A percentile compares a stretch with the other conserved stretches of the same genome.
phyloP scores from a whole-genome alignment of 2,329 filamentous ascomycete species.

The Cladosporium sp. region DNA sequence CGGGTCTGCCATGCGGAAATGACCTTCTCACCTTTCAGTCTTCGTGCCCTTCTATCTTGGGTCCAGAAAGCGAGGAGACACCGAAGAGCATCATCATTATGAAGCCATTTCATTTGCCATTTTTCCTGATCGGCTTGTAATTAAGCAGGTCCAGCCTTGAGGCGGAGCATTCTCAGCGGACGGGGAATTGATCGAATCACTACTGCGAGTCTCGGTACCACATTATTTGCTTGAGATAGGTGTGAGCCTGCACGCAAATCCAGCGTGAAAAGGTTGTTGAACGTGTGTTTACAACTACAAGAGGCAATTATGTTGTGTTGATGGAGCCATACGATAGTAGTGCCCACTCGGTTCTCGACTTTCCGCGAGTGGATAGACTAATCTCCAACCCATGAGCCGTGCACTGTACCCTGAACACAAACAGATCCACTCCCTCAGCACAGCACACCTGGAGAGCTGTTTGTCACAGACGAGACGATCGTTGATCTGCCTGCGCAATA shows the following conservation, averaged over 20 bases:
- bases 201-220: neutral
- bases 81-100: neutral
- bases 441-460: neutral
- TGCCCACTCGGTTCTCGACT: neutral
- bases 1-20: neutral
- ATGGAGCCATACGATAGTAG: neutral
- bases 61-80: neutral
- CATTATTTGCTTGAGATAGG: neutral
- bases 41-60: neutral
- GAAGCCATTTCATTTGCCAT: no score
- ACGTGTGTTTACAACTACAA: neutral
- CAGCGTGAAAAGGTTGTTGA: neutral
- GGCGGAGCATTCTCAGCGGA: neutral
- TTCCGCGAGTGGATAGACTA: neutral
- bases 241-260: neutral
- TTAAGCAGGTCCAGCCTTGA: neutral
- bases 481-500: neutral
- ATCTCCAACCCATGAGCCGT: slow-evolving; percentile 11
- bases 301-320: neutral
- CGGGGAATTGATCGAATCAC: neutral
- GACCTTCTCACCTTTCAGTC: neutral
- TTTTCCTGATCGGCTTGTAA: neutral
- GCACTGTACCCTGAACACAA: neutral
- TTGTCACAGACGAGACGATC: neutral
- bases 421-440: neutral